Evolutionary conservation across 2,329 filamentous ascomycete genomes (phyloP), one percentile per base, ranked within the genome.

Genomic region (Proliferodiscus dingleyae): DNA sequence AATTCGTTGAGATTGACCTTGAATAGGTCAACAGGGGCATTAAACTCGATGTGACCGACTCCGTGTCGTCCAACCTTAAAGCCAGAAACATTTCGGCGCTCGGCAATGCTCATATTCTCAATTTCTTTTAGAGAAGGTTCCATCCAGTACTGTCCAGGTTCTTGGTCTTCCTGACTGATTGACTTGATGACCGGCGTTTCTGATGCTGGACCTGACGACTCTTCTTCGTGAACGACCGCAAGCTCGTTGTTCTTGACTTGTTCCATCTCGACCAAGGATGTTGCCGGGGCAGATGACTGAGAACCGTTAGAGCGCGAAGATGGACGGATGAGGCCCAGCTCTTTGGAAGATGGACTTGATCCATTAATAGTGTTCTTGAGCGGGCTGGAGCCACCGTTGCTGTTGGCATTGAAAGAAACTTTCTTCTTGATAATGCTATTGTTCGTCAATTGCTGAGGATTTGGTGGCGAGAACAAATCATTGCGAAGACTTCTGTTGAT

Each of bases 401-500:
- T 64, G 22, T 65, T 66, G 24, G 73, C 75, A 58, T 76, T 77
- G 3, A 97, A 98, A 69, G 89, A 96, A 42, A 98, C 93, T 43
- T 86, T 83, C 72, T 95, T 96, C 53, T 84, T 83, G 32, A 87
- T 68, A 38, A 70, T 68, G 9, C 68, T 56, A 47, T 75, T 71
- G 24, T 68, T 60, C 62, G 56, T 49, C 63, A 52, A 64, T 52
- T 26, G 61, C 51, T 47, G 62, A 26, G 50, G 43, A 11, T 70
- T 74, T 0, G 80, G 78, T 1, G 79, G 78, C 2, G 74, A 75
- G 62, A 84, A 85, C 13, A 83, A 71, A 58, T 88, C 85, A 47
- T 78, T 89, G 43, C 87, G 80, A 63, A 98, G 75, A 55, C 84
- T 85, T 52, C 89, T 84, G 67, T 96, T 94, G 64, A 98, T 96